Evolutionary conservation across 345 rosid species (phyloP).

Genomic region (Eucalyptus decipiens): DNA sequence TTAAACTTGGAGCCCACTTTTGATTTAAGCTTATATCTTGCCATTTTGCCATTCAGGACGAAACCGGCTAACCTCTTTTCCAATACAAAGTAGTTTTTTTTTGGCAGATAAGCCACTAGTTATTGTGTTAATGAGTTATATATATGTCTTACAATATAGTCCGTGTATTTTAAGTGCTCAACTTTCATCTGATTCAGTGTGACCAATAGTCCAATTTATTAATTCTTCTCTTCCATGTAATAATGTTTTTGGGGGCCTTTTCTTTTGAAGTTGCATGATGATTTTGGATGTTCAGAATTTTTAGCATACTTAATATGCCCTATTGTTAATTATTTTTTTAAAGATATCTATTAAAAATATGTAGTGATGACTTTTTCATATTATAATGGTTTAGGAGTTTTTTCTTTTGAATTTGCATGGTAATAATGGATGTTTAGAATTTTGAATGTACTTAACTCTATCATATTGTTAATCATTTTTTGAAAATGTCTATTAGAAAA

Average conservation of each 20-base stretch:
- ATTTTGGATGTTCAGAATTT: background rate
- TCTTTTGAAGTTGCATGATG: background rate
- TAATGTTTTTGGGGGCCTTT: background rate
- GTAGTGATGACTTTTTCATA: background rate
- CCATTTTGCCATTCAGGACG: background rate
- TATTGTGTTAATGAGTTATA: background rate
- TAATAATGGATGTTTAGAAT: background rate
- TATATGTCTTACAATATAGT: no score
- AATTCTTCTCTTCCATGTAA: no score
- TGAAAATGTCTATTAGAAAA: background rate
- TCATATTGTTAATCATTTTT: background rate
- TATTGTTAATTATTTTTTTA: background rate
- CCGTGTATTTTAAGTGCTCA: no score
- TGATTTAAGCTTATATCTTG: background rate
- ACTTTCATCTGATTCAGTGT: no score
- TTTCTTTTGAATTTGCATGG: background rate
- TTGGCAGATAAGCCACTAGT: background rate
- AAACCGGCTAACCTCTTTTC: background rate
- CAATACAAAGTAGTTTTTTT: background rate
- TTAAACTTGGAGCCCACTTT: background rate
- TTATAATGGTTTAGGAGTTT: background rate
- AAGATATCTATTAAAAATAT: background rate
- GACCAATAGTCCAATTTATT: no score
- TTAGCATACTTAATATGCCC: background rate
- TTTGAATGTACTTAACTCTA: background rate